phyloP scores from a whole-genome alignment of 306 rosid species.

The Castanea sativa region DNA sequence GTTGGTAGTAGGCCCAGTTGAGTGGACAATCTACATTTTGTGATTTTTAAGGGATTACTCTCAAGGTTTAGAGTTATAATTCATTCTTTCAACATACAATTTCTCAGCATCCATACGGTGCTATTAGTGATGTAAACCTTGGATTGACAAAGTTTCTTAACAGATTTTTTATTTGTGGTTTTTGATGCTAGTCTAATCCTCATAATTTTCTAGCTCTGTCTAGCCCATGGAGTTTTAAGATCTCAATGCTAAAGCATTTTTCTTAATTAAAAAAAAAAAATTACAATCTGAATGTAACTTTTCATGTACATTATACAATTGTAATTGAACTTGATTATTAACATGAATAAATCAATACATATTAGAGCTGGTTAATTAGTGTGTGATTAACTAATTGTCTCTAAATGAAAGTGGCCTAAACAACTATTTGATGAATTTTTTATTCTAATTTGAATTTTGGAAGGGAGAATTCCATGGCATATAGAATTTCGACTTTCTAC shows the following conservation, averaged over 20 bases:
- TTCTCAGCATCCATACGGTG: conserved; percentile 9
- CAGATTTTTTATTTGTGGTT: conserved; percentile 2
- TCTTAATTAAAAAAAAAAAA: background rate
- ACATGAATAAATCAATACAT: background rate
- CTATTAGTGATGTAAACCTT: background rate
- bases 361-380: background rate
- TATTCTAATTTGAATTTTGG: background rate
- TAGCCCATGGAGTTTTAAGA: background rate
- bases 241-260: background rate
- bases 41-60: background rate
- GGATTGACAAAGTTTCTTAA: conserved; percentile 3
- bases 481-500: background rate
- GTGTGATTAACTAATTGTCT: background rate
- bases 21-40: conserved; percentile 5
- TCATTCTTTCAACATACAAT: background rate
- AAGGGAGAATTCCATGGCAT: background rate
- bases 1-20: conserved; percentile 18
- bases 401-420: background rate
- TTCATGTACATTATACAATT: background rate
- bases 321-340: background rate
- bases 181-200: background rate
- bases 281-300: background rate
- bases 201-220: background rate
- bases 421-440: background rate
- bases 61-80: background rate